Percentiles rank a stretch among this genome's conserved stretches.
Evolutionary conservation across 2,329 filamentous ascomycete genomes (phyloP).

Genomic region (Xylariaceae sp.): DNA sequence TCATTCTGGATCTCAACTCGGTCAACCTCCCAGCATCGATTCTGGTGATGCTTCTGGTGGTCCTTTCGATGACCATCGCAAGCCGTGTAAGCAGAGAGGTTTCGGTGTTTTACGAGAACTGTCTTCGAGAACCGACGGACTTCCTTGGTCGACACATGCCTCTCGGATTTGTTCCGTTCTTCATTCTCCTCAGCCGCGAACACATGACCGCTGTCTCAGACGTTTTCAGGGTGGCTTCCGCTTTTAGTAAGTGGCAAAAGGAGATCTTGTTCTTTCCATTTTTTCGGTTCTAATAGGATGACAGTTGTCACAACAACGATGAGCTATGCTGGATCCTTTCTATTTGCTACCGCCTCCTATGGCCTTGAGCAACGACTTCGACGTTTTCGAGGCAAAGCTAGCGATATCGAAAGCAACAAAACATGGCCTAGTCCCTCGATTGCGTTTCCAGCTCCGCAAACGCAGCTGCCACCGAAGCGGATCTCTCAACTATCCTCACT

Average conservation of each 20-base stretch:
- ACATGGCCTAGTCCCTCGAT: slow-evolving; percentile 23
- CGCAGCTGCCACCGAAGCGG: slow-evolving; percentile 12
- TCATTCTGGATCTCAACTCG: slow-evolving; percentile 21
- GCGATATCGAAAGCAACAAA: slow-evolving; percentile 23
- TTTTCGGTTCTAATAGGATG: slow-evolving; percentile 4
- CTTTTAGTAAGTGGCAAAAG: slow-evolving; percentile 23
- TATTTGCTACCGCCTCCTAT: slow-evolving; percentile 20
- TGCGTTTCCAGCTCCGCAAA: slow-evolving; percentile 21
- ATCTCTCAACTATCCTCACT: slow-evolving; percentile 13
- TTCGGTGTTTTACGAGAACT: slow-evolving; percentile 19
- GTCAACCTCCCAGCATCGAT: slow-evolving; percentile 30
- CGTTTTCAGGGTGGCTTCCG: slow-evolving; percentile 22
- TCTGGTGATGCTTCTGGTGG: slow-evolving; percentile 26
- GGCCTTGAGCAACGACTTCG: slow-evolving; percentile 24
- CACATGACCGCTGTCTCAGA: slow-evolving; percentile 23
- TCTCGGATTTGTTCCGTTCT: slow-evolving; percentile 30
- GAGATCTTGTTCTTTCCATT: background rate
- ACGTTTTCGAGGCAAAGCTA: slow-evolving; percentile 8
- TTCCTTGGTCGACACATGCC: slow-evolving; percentile 32
- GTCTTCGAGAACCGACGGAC: slow-evolving; percentile 29
- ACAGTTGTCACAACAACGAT: slow-evolving; percentile 25
- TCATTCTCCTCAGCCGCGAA: slow-evolving; percentile 30
- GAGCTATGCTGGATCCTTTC: slow-evolving; percentile 23
- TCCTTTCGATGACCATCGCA: slow-evolving; percentile 20
- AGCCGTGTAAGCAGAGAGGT: slow-evolving; percentile 19